phyloP scores from a whole-genome alignment of 768 basidiomycete genomes.

The Trametes cubensis region DNA sequence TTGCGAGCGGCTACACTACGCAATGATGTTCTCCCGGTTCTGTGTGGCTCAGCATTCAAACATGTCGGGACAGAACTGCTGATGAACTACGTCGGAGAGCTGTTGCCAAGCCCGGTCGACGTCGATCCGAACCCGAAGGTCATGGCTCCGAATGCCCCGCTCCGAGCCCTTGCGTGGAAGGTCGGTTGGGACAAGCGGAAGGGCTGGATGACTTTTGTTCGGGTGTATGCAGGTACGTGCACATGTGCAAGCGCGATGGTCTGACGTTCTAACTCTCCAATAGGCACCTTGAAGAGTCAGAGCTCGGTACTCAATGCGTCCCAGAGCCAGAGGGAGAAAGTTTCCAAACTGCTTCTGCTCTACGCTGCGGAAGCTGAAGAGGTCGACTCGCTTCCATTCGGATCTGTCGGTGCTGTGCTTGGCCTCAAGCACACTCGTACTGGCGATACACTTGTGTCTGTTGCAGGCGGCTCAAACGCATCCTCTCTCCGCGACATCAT shows the following conservation, averaged over 20 bases:
- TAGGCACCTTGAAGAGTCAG: constrained; percentile 72
- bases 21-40: constrained; percentile 71
- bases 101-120: constrained; percentile 79
- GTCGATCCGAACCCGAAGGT: constrained; percentile 45
- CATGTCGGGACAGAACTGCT: constrained; percentile 80
- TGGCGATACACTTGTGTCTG: constrained; percentile 78
- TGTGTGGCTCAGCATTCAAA: constrained; percentile 82
- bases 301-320: constrained; percentile 64
- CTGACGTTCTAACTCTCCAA: neutral
- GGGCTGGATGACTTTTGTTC: constrained; percentile 93
- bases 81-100: constrained; percentile 80
- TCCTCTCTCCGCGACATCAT: constrained; percentile 62
- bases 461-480: constrained; percentile 39
- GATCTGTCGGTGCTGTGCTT: constrained; percentile 82
- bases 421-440: constrained; percentile 85
- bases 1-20: constrained; percentile 69
- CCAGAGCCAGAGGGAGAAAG: constrained; percentile 69
- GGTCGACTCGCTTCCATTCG: constrained; percentile 78
- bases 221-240: constrained; percentile 79
- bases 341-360: constrained; percentile 73
- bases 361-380: constrained; percentile 79
- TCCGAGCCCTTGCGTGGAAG: constrained; percentile 83
- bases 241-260: too few species aligned
- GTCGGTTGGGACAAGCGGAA: constrained; percentile 80
- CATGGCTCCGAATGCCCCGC: constrained; percentile 44